A percentile compares a stretch with the other conserved stretches of the same genome.
These are phyloP conservation scores for Trametes pubescens DNA, from an alignment of 1,284 basidiomycete species.

Conservation along the genomic window DNA sequence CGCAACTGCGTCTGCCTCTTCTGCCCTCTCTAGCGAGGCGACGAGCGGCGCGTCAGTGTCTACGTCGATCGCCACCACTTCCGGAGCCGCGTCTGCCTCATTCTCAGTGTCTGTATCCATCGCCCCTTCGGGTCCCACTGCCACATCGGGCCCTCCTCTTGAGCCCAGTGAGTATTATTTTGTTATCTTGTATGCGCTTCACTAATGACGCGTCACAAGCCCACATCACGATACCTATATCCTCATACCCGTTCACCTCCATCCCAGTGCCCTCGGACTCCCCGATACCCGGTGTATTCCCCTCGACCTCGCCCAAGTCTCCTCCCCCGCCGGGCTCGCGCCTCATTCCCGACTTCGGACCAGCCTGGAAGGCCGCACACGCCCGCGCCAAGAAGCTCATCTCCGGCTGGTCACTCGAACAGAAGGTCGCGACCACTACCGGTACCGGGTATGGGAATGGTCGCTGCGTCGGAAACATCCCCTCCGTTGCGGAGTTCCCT, in stretches of 20 bases:
- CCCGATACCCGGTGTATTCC: conserved; percentile 42
- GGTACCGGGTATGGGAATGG: conserved; percentile 56
- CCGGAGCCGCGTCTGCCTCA: conserved; percentile 9
- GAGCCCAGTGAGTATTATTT: conserved; percentile 23
- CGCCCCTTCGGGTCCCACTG: not conserved
- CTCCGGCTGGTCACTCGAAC: conserved; percentile 45
- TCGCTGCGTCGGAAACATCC: conserved; percentile 54
- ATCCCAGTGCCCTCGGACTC: conserved; percentile 44
- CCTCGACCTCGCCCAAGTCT: conserved; percentile 37
- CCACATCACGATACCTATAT: conserved; percentile 28
- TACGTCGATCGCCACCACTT: conserved; percentile 2
- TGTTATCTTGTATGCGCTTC: not conserved
- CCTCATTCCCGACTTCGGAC: conserved; percentile 53
- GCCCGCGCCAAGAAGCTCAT: conserved; percentile 48
- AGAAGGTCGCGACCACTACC: conserved; percentile 53
- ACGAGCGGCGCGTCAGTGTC: not conserved
- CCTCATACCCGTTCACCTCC: conserved; percentile 38
- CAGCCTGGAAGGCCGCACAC: conserved; percentile 52
- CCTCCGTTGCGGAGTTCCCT: conserved; percentile 51
- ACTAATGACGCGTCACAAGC: conserved; percentile 20
- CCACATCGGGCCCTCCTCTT: conserved; percentile 16
- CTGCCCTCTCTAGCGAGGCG: not conserved
- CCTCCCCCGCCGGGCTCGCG: conserved; percentile 42
- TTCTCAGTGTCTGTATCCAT: not conserved
- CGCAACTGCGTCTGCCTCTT: not conserved